Evolutionary conservation across 2,329 filamentous ascomycete species (phyloP), one percentile per base, ranked within the genome.

Genomic region (Aspergillus puulaauensis): DNA sequence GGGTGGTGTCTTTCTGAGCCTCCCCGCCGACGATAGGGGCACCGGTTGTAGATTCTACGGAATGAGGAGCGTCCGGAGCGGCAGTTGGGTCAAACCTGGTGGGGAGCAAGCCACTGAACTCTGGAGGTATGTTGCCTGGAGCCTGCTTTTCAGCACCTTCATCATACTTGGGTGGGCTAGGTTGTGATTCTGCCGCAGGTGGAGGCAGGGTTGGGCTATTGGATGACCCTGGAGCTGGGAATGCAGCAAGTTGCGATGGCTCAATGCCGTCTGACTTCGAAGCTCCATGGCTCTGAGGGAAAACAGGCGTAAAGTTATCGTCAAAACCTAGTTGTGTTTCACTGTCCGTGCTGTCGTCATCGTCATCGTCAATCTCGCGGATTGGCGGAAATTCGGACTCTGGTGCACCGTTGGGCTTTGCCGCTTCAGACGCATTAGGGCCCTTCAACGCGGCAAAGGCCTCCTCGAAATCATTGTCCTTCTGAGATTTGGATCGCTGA

Each of bases 301-400:
- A 82, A 31, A 84, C 83, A 14, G 90, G 86, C 0, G 90, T 88
- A 71, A 98, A 98, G 73, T 97, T 89, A 70, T 99, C 95, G 50
- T 96, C 93, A 70, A 98, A 98, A 0, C 93, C 91, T 66, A 77
- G 58, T 31, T 68, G 69, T 6, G 66, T 78, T 43, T 90, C 91
- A 49, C 85, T 84, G 48, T 91, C 90, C 59, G 86, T 90, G 54
- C 87, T 88, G 45, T 57, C 50, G 37, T 96, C 91, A 31, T 96
- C 89, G 57, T 93, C 89, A 31, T 86, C 83, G 61, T 90, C 89
- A 57, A 97, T 77, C 71, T 93, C 91, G n/a, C 89, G 87, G 59
- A 98, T 96, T 0, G 93, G 95, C 33, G 95, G 95, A 70, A 98
- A 98, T 71, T 98, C 95, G 21, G 86, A 82, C 68, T 61, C 56